Conservation (phyloP, 805 yeast genomes). For the Kodamaea restingae region DNA sequence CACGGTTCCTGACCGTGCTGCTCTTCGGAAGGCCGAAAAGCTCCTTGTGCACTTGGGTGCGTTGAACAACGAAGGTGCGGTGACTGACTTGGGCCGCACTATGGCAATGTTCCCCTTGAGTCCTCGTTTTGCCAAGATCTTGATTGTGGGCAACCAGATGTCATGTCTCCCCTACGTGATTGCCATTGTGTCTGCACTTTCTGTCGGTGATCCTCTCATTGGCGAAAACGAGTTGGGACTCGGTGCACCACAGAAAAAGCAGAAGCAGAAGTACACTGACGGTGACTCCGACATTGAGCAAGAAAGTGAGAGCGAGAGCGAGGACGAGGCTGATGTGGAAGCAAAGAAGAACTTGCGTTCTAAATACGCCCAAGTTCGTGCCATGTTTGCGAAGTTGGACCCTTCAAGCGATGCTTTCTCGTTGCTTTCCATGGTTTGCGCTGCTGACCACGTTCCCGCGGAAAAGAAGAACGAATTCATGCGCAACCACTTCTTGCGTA, state of each 20-base stretch:
- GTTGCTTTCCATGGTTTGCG: slow-evolving; percentile 78
- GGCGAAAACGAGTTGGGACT: slow-evolving; percentile 72
- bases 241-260: slow-evolving; percentile 12
- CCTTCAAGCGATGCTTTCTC: slow-evolving; percentile 69
- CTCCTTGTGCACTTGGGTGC: slow-evolving; percentile 77
- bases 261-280: slow-evolving; percentile 18
- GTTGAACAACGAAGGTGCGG: slow-evolving; percentile 46
- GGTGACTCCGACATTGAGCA: slow-evolving; percentile 37
- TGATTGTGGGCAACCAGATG: slow-evolving; percentile 81
- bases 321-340: slow-evolving; percentile 37
- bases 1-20: slow-evolving; percentile 72
- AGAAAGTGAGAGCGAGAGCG: slow-evolving; percentile 30
- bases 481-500: slow-evolving; percentile 61
- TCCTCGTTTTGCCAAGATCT: slow-evolving; percentile 89
- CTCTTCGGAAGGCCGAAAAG: slow-evolving; percentile 62
- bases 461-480: slow-evolving; percentile 48
- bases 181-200: slow-evolving; percentile 84
- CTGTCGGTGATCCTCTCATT: slow-evolving; percentile 90
- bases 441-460: slow-evolving; percentile 68
- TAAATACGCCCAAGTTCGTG: slow-evolving; percentile 55
- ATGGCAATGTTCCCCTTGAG: slow-evolving; percentile 92
- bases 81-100: slow-evolving; percentile 76
- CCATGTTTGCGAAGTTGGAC: slow-evolving; percentile 64
- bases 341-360: slow-evolving; percentile 40
- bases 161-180: slow-evolving; percentile 84